phyloP scores from a whole-genome alignment of 768 basidiomycete genomes.

The Suillus hirtellus region DNA sequence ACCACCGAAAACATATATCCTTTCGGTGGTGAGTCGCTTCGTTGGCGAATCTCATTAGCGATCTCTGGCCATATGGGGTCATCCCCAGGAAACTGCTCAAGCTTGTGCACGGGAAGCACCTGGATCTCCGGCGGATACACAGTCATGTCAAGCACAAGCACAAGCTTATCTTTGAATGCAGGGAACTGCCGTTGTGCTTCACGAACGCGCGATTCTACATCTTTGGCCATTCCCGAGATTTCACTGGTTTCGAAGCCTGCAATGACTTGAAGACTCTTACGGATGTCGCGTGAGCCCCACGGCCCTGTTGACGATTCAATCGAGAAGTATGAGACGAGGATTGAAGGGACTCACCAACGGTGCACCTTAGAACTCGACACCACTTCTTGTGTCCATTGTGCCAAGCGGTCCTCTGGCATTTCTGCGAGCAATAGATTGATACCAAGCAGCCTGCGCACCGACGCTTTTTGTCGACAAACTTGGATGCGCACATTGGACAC shows the following conservation, averaged over 20 bases:
- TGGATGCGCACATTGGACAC: not conserved
- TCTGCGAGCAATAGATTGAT: not conserved
- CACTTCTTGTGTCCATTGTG: not conserved
- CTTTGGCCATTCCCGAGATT: not conserved
- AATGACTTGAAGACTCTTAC: not conserved
- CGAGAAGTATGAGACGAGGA: not conserved
- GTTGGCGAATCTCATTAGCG: not conserved
- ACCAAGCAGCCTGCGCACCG: not conserved
- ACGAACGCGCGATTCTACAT: not conserved
- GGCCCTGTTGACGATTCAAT: not conserved
- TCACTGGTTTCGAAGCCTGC: not conserved
- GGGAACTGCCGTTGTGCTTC: not conserved
- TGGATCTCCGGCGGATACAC: not conserved
- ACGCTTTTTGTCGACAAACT: not conserved
- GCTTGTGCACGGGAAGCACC: not conserved
- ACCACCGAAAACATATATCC: not conserved
- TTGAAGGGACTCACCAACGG: not conserved
- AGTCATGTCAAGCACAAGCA: not conserved
- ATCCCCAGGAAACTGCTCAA: not conserved
- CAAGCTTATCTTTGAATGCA: not conserved
- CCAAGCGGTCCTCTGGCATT: conserved; percentile 2
- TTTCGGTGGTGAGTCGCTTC: not conserved
- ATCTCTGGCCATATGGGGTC: no score
- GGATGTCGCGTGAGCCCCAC: not conserved
- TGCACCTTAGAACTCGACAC: not conserved